Conservation (phyloP, 331 rosid species). For the Rosa hybrid region DNA sequence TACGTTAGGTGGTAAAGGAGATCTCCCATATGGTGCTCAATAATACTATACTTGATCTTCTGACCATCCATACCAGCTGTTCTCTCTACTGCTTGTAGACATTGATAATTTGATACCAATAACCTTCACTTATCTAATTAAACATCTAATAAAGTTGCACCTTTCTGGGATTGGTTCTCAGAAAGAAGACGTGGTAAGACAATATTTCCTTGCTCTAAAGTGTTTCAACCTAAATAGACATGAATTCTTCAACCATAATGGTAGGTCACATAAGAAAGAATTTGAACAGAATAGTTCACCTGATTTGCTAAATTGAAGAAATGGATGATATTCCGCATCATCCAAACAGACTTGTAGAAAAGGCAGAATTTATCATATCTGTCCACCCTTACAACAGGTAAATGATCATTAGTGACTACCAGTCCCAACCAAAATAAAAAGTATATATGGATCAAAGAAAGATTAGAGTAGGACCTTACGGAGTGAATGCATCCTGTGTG, state of each 20-base stretch:
- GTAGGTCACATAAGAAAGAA: too few species aligned
- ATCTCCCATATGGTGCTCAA: too few species aligned
- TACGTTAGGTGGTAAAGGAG: constrained; percentile 4
- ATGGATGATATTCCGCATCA: constrained; percentile 98
- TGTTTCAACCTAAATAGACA: neutral
- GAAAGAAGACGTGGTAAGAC: neutral
- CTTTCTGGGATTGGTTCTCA: neutral
- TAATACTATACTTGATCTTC: too few species aligned
- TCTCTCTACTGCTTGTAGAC: constrained; percentile 78
- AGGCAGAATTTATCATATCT: constrained; percentile 97
- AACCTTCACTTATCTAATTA: neutral
- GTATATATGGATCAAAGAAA: neutral
- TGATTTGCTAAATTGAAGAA: constrained; percentile 95
- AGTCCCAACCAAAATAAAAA: neutral
- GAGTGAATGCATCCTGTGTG: constrained; percentile 97
- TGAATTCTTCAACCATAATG: neutral
- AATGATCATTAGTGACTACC: constrained; percentile 3
- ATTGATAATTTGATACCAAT: neutral
- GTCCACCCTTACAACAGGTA: constrained; percentile 16
- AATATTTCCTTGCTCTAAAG: neutral
- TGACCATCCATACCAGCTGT: too few species aligned
- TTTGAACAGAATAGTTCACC: constrained; percentile 36
- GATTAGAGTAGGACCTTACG: constrained; percentile 48
- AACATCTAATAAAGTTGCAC: neutral
- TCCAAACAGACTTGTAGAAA: constrained; percentile 98